Evolutionary conservation across 345 rosid species (phyloP).

Genomic region (Psidium friedrichsthalianum): DNA sequence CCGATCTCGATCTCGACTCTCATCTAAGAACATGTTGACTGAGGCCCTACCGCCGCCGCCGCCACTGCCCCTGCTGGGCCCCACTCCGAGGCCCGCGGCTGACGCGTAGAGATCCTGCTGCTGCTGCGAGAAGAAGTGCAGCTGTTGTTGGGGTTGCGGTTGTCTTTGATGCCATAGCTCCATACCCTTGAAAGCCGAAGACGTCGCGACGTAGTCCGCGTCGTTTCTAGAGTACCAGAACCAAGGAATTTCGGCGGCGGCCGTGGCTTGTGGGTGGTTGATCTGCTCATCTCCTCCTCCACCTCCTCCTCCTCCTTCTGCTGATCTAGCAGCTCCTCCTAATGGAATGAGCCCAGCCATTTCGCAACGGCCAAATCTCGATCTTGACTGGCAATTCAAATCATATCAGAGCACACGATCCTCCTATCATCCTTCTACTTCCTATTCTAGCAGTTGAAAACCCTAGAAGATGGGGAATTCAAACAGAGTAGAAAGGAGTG

Average conservation of each 20-base stretch:
- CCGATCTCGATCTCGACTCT: slow-evolving; percentile 9
- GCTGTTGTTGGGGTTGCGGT: slow-evolving; percentile 1
- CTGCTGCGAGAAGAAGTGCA: slow-evolving; percentile 6
- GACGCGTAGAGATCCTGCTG: not conserved
- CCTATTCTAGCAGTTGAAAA: not conserved
- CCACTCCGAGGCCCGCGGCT: slow-evolving; percentile 7
- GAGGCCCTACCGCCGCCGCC: not conserved
- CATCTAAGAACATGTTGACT: slow-evolving; percentile 11
- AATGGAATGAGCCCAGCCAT: slow-evolving; percentile 39
- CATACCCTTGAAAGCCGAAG: not conserved
- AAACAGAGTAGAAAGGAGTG: not conserved
- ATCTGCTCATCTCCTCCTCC: not conserved
- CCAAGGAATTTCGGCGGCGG: not conserved
- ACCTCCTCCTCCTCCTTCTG: not conserved
- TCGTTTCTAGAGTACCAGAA: not conserved
- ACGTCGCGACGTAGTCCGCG: not conserved
- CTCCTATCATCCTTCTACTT: not conserved
- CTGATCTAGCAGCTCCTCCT: slow-evolving; percentile 8
- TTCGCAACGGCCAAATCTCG: not conserved
- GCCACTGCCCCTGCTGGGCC: not conserved
- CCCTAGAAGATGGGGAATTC: not conserved
- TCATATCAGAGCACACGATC: not conserved
- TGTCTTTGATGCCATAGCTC: not conserved
- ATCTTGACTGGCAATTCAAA: not conserved
- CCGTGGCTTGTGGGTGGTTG: slow-evolving; percentile 1